Percentiles rank a stretch among this genome's conserved stretches.
Evolutionary conservation across 306 rosid species (phyloP).

Genomic region (Glycyrrhiza uralensis): DNA sequence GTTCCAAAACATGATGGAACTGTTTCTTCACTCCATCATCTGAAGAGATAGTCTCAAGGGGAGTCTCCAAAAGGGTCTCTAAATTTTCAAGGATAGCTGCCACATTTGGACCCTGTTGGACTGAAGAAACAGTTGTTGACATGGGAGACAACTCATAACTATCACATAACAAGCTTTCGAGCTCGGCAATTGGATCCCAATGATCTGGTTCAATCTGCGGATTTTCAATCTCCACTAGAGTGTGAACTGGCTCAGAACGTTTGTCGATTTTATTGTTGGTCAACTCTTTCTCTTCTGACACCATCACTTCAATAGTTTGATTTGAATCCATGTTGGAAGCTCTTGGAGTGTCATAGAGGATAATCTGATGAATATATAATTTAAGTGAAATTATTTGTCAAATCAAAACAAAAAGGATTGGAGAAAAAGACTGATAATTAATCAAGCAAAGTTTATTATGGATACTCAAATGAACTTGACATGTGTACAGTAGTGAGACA

Average conservation of each 20-base stretch:
- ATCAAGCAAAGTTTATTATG: neutral
- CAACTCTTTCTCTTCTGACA: neutral
- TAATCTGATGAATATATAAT: neutral
- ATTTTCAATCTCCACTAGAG: neutral
- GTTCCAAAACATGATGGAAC: neutral
- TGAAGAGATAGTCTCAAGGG: neutral
- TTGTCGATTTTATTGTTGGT: no score
- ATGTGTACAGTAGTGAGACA: neutral
- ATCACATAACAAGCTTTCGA: neutral
- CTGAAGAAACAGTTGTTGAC: neutral
- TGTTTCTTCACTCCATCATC: constrained; percentile 1
- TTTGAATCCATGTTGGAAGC: neutral
- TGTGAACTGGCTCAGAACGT: no score
- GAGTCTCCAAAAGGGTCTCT: neutral
- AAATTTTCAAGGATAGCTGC: neutral
- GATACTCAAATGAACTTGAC: neutral
- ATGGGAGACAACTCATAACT: neutral
- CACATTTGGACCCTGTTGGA: neutral
- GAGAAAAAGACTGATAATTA: neutral
- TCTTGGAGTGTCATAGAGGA: neutral
- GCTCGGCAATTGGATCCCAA: neutral
- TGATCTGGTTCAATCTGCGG: neutral
- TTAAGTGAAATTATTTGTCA: neutral
- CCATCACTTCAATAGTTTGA: neutral
- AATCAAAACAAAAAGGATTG: neutral